phyloP scores from a whole-genome alignment of 1,139 yeast genomes.

The Torulaspora globosa region DNA sequence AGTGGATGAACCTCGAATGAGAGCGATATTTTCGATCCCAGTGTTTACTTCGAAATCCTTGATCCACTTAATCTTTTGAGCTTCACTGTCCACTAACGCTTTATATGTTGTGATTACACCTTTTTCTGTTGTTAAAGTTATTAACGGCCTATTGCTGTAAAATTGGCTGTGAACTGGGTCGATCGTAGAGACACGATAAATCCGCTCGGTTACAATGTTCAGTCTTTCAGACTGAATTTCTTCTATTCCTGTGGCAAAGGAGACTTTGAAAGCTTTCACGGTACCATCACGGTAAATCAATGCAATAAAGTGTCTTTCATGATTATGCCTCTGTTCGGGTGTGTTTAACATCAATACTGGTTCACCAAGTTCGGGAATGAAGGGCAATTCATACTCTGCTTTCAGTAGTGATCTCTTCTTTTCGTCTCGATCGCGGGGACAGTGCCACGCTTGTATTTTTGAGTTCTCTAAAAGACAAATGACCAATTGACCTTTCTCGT shows the following conservation, averaged over 20 bases:
- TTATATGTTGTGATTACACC: conserved; percentile 58
- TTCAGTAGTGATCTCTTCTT: conserved; percentile 22
- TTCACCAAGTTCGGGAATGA: conserved; percentile 15
- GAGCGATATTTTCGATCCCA: conserved; percentile 48
- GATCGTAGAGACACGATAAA: conserved; percentile 53
- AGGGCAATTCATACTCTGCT: conserved; percentile 18
- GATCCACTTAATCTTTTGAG: conserved; percentile 46
- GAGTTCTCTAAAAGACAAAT: conserved; percentile 42
- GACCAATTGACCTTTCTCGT: conserved; percentile 51
- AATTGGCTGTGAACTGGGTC: conserved; percentile 61
- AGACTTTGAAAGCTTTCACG: conserved; percentile 35
- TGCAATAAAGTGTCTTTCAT: conserved; percentile 43
- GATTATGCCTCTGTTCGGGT: conserved; percentile 42
- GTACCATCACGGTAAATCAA: conserved; percentile 39
- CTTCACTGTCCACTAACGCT: conserved; percentile 35
- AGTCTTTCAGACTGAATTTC: conserved; percentile 22
- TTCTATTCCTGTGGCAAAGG: conserved; percentile 21
- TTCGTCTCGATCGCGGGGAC: conserved; percentile 34
- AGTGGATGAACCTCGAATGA: conserved; percentile 69
- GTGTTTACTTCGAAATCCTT: conserved; percentile 50
- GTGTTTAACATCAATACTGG: conserved; percentile 46
- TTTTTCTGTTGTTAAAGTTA: conserved; percentile 52
- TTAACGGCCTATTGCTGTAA: conserved; percentile 42
- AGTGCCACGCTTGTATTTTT: conserved; percentile 61
- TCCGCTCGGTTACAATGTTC: conserved; percentile 25